Evolutionary conservation across 164 flowering plant species (phyloP).

Genomic region (Vitis labrusca): DNA sequence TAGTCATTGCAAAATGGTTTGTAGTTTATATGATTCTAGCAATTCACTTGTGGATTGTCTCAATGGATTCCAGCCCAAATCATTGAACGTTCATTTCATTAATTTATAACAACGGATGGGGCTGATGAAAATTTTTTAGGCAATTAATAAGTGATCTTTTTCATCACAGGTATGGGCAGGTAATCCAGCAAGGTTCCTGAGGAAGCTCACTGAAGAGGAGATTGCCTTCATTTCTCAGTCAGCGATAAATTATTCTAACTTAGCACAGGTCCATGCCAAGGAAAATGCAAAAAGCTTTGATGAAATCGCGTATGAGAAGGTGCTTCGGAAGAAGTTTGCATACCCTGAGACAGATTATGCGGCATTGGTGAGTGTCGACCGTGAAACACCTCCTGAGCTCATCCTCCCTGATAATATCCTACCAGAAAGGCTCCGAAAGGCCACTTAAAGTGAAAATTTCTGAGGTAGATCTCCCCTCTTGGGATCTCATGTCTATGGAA

Average conservation of each 20-base stretch:
- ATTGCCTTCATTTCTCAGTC: slow-evolving; percentile 76
- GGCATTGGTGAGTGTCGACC: slow-evolving; percentile 70
- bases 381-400: slow-evolving; percentile 74
- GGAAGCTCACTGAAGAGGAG: slow-evolving; percentile 92
- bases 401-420: slow-evolving; percentile 64
- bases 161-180: slow-evolving; percentile 89
- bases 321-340: slow-evolving; percentile 79
- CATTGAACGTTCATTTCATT: too few species aligned
- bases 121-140: too few species aligned
- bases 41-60: too few species aligned
- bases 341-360: slow-evolving; percentile 79
- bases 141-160: background rate
- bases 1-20: too few species aligned
- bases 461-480: background rate
- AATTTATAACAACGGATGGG: too few species aligned
- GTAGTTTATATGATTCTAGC: too few species aligned
- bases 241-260: slow-evolving; percentile 72
- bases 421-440: slow-evolving; percentile 50
- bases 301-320: slow-evolving; percentile 84
- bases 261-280: slow-evolving; percentile 86
- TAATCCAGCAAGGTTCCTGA: slow-evolving; percentile 79
- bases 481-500: slow-evolving; percentile 13
- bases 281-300: slow-evolving; percentile 84
- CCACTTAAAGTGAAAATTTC: slow-evolving; percentile 23
- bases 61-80: too few species aligned